Conservation (phyloP, 2,329 filamentous ascomycete genomes). For the Drechslerella coelobrocha region DNA sequence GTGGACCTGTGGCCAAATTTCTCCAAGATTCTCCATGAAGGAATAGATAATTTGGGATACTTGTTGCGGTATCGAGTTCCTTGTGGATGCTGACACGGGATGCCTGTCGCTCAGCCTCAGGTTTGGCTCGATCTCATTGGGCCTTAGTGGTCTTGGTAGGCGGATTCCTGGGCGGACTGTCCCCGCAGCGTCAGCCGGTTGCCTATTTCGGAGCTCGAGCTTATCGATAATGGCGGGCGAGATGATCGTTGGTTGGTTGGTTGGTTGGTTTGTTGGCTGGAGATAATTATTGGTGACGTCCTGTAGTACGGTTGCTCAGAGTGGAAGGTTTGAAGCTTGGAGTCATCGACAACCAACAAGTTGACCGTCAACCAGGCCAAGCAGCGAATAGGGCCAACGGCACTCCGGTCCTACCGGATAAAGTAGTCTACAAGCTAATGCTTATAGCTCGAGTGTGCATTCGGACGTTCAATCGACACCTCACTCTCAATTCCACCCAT, state of each 20-base stretch:
- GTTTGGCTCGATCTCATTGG: background rate
- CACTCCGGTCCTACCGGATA: no score
- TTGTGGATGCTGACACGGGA: background rate
- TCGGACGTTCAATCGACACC: background rate
- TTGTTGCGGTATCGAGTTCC: no score
- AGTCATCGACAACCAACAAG: no score
- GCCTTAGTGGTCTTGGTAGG: conserved; percentile 1
- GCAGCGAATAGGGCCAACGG: no score
- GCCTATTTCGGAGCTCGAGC: background rate
- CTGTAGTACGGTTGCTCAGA: background rate
- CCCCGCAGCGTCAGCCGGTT: background rate
- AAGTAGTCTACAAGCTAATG: no score
- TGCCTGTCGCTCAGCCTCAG: background rate
- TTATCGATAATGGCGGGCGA: background rate
- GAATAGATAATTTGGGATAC: no score
- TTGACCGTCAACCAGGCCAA: no score
- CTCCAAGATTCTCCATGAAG: no score
- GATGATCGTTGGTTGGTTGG: background rate
- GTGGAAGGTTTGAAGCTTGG: no score
- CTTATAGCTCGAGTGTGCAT: background rate
- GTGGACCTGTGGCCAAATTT: no score
- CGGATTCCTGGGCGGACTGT: background rate
- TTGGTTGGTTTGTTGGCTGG: no score
- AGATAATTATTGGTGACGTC: background rate
- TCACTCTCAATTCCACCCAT: background rate